Evolutionary conservation across 768 basidiomycete genomes (phyloP).

Genomic region (Hydnum rufescens): DNA sequence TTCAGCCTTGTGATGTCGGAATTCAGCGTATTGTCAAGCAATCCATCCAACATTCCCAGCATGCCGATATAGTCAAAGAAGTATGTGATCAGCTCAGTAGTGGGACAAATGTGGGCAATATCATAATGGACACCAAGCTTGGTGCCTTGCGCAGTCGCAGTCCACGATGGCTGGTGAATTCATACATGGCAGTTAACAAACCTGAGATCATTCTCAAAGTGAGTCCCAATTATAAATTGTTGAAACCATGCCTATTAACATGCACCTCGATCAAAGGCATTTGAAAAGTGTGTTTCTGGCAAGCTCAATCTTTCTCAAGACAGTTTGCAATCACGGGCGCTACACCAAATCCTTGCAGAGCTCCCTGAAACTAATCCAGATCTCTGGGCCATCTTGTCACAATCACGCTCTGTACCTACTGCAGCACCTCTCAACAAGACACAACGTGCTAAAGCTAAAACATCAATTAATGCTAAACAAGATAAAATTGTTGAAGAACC

Average conservation of each 20-base stretch:
- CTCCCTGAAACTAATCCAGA: too few relatives aligned
- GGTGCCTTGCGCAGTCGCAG: conserved; percentile 14
- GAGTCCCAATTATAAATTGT: neutral
- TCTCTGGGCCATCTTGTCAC: too few relatives aligned
- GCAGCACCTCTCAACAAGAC: too few relatives aligned
- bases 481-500: too few relatives aligned
- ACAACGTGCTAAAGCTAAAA: too few relatives aligned
- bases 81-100: conserved; percentile 13
- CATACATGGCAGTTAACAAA: conserved; percentile 16
- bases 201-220: conserved; percentile 18
- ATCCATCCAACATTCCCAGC: conserved; percentile 17
- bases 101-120: conserved; percentile 3
- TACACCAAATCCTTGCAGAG: too few relatives aligned
- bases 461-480: too few relatives aligned
- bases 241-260: neutral
- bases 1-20: conserved; percentile 18
- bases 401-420: too few relatives aligned
- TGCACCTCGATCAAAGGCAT: conserved; percentile 12
- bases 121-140: conserved; percentile 13
- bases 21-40: conserved; percentile 23
- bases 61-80: conserved; percentile 20
- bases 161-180: conserved; percentile 20
- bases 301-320: conserved; percentile 17
- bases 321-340: too few relatives aligned
- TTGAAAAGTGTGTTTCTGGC: conserved; percentile 13